These are phyloP conservation scores for Skeletonema potamos DNA, from an alignment of 108 stramenopile species.

Conservation along the genomic window DNA sequence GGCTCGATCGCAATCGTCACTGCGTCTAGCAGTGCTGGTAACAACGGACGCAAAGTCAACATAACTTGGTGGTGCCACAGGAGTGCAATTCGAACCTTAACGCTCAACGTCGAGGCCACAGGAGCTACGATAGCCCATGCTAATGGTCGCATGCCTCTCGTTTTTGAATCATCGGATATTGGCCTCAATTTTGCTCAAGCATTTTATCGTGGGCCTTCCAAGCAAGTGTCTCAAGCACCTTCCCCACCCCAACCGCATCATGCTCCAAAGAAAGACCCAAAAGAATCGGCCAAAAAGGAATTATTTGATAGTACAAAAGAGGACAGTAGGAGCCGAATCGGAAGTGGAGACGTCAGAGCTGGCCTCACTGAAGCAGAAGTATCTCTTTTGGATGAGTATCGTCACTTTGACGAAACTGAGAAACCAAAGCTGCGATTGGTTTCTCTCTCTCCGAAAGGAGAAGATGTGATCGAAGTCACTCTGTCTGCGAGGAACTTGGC, in stretches of 20 bases:
- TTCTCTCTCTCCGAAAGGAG: conserved; percentile 32
- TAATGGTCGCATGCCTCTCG: conserved; percentile 46
- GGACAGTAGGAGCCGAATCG: background rate
- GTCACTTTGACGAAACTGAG: conserved; percentile 30
- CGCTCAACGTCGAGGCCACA: conserved; percentile 71
- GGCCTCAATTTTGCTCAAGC: conserved; percentile 74
- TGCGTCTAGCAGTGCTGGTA: conserved; percentile 1
- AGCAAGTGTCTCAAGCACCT: background rate
- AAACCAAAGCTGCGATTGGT: conserved; percentile 28
- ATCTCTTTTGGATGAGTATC: conserved; percentile 27
- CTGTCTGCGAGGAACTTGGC: background rate
- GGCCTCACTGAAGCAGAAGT: conserved; percentile 30
- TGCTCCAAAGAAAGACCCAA: background rate
- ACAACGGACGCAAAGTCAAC: conserved; percentile 26
- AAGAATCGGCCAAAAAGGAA: background rate
- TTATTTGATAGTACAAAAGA: background rate
- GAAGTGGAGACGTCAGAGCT: background rate
- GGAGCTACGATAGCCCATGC: conserved; percentile 52
- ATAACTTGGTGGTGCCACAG: conserved; percentile 61
- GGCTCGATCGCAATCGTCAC: conserved; percentile 30
- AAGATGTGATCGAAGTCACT: conserved; percentile 31
- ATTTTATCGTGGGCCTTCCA: conserved; percentile 52
- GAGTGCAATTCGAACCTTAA: conserved; percentile 60
- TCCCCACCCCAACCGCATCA: background rate
- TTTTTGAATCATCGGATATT: conserved; percentile 56